Evolutionary conservation across 805 yeast species (phyloP).

Genomic region (Yarrowia sp.): DNA sequence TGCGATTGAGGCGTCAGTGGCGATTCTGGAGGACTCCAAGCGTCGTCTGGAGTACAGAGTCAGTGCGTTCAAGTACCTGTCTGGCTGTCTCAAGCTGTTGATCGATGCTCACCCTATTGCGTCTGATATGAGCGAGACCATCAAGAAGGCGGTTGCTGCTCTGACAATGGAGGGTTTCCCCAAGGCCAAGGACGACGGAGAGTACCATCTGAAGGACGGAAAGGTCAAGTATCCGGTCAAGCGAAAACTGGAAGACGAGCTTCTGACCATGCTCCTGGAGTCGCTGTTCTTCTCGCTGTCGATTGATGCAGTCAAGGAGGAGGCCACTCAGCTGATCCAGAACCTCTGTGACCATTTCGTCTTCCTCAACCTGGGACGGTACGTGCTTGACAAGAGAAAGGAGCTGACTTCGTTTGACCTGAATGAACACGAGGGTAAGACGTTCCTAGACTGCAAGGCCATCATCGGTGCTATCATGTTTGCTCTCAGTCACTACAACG

Average conservation of each 20-base stretch:
- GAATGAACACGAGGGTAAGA: slow-evolving; percentile 78
- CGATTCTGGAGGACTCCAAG: slow-evolving; percentile 70
- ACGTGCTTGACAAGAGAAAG: slow-evolving; percentile 70
- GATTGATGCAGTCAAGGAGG: slow-evolving; percentile 71
- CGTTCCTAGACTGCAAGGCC: slow-evolving; percentile 70
- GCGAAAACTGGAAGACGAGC: slow-evolving; percentile 59
- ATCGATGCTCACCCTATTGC: slow-evolving; percentile 64
- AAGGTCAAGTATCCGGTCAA: slow-evolving; percentile 41
- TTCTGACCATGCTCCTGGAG: slow-evolving; percentile 69
- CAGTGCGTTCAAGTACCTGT: slow-evolving; percentile 77
- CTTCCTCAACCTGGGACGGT: slow-evolving; percentile 75
- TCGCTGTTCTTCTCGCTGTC: slow-evolving; percentile 78
- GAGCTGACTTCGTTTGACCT: slow-evolving; percentile 73
- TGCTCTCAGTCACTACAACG: slow-evolving; percentile 79
- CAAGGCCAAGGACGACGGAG: slow-evolving; percentile 48
- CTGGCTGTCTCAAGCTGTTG: slow-evolving; percentile 69
- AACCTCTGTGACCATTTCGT: slow-evolving; percentile 81
- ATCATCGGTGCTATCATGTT: slow-evolving; percentile 76
- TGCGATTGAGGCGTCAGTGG: slow-evolving; percentile 79
- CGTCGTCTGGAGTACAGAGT: slow-evolving; percentile 68
- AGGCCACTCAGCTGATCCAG: slow-evolving; percentile 66
- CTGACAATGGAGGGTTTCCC: slow-evolving; percentile 53
- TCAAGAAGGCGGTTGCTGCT: slow-evolving; percentile 44
- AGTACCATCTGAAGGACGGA: slow-evolving; percentile 42
- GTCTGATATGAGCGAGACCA: slow-evolving; percentile 48